Evolutionary conservation across 192 early-diverging fungal genomes (phyloP).

Genomic region (Kappamyces sp.): DNA sequence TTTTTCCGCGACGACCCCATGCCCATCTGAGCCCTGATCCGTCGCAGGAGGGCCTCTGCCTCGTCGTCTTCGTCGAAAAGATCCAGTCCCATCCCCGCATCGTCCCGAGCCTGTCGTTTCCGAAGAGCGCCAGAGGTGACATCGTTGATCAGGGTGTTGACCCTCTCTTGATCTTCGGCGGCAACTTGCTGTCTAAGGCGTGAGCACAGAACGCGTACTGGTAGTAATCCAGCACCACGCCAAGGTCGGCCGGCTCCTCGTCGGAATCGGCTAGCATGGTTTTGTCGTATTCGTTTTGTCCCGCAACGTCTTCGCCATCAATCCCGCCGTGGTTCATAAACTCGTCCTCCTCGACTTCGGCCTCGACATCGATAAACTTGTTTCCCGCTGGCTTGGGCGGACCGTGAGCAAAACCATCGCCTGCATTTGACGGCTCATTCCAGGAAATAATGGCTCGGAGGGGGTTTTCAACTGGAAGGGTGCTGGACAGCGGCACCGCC

Average conservation of each 20-base stretch:
- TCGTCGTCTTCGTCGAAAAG: conserved; percentile 16
- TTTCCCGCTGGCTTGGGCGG: too few relatives aligned
- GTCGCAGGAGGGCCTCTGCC: conserved; percentile 5
- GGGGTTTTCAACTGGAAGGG: too few relatives aligned
- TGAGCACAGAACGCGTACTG: conserved; percentile 4
- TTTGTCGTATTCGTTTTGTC: conserved; percentile 9
- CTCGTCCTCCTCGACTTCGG: conserved; percentile 19
- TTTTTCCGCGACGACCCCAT: not conserved
- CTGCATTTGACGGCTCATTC: too few relatives aligned
- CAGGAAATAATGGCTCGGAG: too few relatives aligned
- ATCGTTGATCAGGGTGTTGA: conserved; percentile 10
- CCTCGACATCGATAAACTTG: conserved; percentile 16
- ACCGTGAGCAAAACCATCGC: too few relatives aligned
- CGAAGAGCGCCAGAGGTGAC: conserved; percentile 6
- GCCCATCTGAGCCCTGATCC: conserved; percentile 13
- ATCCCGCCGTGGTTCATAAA: conserved; percentile 15
- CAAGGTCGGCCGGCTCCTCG: not conserved
- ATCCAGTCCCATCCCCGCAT: conserved; percentile 5
- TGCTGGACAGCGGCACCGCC: too few relatives aligned
- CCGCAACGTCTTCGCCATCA: conserved; percentile 18
- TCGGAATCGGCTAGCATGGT: conserved; percentile 8
- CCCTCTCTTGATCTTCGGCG: not conserved
- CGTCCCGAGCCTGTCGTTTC: not conserved
- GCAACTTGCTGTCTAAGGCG: conserved; percentile 11
- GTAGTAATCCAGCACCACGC: conserved; percentile 6